These are phyloP conservation scores for Metarhizium rileyi DNA, from an alignment of 2,329 filamentous ascomycete species.

Conservation along the genomic window DNA sequence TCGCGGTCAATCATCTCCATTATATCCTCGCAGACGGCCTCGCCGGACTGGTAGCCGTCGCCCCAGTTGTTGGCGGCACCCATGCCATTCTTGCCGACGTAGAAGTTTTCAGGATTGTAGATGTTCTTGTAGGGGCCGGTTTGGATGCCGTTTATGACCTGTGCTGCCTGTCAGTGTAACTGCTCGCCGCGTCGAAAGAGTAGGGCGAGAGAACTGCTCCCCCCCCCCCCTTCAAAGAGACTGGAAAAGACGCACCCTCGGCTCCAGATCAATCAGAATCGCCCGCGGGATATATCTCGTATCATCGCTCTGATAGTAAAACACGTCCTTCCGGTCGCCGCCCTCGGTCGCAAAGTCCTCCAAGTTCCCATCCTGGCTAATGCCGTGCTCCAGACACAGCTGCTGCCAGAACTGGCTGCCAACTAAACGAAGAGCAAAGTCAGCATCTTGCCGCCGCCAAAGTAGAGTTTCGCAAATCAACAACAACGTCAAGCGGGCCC, in stretches of 20 bases:
- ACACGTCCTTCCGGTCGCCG: constrained; percentile 96
- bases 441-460: too few relatives aligned
- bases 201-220: background rate
- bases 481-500: too few relatives aligned
- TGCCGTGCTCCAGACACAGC: constrained; percentile 94
- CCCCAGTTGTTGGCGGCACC: constrained; percentile 99
- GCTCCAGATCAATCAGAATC: constrained; percentile 91
- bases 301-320: constrained; percentile 99
- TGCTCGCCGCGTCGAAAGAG: too few relatives aligned
- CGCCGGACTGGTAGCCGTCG: constrained; percentile 87
- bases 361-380: constrained; percentile 92
- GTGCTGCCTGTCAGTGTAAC: background rate
- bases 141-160: constrained; percentile 87
- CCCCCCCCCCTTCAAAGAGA: background rate
- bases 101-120: constrained; percentile 99
- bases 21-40: constrained; percentile 88
- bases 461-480: too few relatives aligned
- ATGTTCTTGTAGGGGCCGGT: constrained; percentile 94
- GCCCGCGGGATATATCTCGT: constrained; percentile 95
- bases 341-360: constrained; percentile 97
- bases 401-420: constrained; percentile 99
- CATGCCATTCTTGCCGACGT: constrained; percentile 84
- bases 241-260: constrained; percentile 52
- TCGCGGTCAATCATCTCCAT: constrained; percentile 99
- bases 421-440: constrained; percentile 53